Evolutionary conservation across 768 basidiomycete species (phyloP).

Genomic region (Russula vinacea): DNA sequence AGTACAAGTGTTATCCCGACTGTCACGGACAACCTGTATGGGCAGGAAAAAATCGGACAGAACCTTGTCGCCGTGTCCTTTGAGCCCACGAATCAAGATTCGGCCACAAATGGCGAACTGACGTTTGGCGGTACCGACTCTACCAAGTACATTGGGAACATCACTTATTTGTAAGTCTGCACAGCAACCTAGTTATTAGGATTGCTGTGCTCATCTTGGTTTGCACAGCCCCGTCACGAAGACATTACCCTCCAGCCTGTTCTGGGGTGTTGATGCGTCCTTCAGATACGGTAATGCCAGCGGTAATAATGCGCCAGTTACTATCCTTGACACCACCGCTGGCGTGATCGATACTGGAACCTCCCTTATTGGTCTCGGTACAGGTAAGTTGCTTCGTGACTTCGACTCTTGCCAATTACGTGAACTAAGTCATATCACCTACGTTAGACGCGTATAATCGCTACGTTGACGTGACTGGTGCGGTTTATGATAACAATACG

Average conservation of each 20-base stretch:
- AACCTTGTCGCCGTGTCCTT: slow-evolving; percentile 37
- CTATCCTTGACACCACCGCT: slow-evolving; percentile 33
- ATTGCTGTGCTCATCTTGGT: slow-evolving; percentile 1
- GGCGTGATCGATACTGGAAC: slow-evolving; percentile 42
- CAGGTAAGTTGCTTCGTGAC: slow-evolving; percentile 29
- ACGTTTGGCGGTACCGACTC: slow-evolving; percentile 40
- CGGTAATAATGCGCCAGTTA: background rate
- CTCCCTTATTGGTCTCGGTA: slow-evolving; percentile 36
- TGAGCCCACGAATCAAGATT: slow-evolving; percentile 33
- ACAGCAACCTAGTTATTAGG: background rate
- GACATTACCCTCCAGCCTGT: slow-evolving; percentile 35
- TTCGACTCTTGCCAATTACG: background rate
- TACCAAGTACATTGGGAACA: slow-evolving; percentile 36
- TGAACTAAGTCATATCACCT: slow-evolving; percentile 26
- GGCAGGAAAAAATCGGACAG: slow-evolving; percentile 32
- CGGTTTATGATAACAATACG: slow-evolving; percentile 31
- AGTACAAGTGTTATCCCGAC: slow-evolving; percentile 43
- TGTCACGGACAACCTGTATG: slow-evolving; percentile 46
- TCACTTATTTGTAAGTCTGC: slow-evolving; percentile 34
- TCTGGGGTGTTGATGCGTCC: slow-evolving; percentile 40
- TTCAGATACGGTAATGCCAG: slow-evolving; percentile 33
- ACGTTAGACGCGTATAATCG: slow-evolving; percentile 34
- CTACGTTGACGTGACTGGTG: slow-evolving; percentile 38
- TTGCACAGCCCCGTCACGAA: slow-evolving; percentile 34
- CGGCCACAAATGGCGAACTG: slow-evolving; percentile 37